phyloP scores from a whole-genome alignment of 1,284 basidiomycete species.

The Sporisorium reilianum region DNA sequence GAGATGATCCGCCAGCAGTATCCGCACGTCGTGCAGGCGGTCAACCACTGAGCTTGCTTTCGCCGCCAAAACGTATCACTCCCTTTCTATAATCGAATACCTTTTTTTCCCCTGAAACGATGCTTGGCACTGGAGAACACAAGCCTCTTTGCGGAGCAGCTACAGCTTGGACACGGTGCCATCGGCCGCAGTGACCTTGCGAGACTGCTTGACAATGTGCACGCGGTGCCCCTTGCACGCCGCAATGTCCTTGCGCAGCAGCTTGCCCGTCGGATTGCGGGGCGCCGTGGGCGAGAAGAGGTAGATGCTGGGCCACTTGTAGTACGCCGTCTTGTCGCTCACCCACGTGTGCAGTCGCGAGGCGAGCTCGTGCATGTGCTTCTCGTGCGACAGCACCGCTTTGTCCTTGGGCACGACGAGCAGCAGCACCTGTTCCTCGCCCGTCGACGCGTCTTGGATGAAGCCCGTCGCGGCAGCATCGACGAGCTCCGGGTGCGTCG shows the following conservation, averaged over 20 bases:
- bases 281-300: constrained; percentile 35
- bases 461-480: constrained; percentile 49
- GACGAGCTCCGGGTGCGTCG: constrained; percentile 39
- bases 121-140: background rate
- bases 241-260: constrained; percentile 50
- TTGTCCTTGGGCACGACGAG: constrained; percentile 48
- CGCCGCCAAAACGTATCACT: background rate
- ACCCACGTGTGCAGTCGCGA: constrained; percentile 42
- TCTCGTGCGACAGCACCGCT: constrained; percentile 13
- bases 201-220: constrained; percentile 32
- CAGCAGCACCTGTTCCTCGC: constrained; percentile 39
- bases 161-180: constrained; percentile 32
- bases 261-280: constrained; percentile 44
- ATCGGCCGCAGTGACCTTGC: constrained; percentile 12
- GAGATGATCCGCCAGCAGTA: constrained; percentile 62
- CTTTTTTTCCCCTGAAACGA: no score
- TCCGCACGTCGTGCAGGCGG: constrained; percentile 68
- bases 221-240: constrained; percentile 20
- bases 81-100: background rate
- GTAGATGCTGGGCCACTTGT: constrained; percentile 53
- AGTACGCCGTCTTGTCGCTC: constrained; percentile 45
- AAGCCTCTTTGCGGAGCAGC: background rate
- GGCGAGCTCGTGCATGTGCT: constrained; percentile 33
- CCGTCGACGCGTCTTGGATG: constrained; percentile 29
- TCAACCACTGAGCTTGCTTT: constrained; percentile 24